Evolutionary conservation across 2,329 filamentous ascomycete species (phyloP), one percentile per base, ranked within the genome.

Genomic region (Penicillium vulpinum): DNA sequence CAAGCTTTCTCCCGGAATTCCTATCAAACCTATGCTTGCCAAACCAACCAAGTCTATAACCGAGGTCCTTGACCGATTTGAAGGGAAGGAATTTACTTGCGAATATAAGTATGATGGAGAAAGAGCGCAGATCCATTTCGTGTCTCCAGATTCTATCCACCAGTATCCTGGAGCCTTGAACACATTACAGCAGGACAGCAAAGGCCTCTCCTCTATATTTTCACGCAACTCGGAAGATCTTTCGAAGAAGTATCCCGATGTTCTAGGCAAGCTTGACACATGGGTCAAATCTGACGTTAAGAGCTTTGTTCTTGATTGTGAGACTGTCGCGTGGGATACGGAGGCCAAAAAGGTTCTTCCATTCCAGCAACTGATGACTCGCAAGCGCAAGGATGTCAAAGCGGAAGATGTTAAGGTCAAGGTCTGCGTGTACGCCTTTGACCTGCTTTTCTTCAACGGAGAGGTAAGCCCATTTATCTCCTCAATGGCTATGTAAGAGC

Each of bases 101-200:
- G 94, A 99, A 73, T 99, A 96, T 82, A 99, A 99, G 75, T 99
- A 99, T 70, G 94, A 99, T 68, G 94, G 94, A 47, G 94, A 99
- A 75, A 84, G 94, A 71, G 94, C 94, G n/a, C 94, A 99, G 72
- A 97, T 99, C 49, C 94, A 99, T 73, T 99, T 96, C 65, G 91
- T 97, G 31, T 88, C 92, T 5, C 90, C 91, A 60, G 89, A 93
- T 60, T 84, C 90, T 10, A 80, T 85, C 2, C 79, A 89, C 57
- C 82, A 91, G 53, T 88, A 91, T 64, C 83, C 84, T 56, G 83
- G 88, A 45, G 81, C 85, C 35, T 78, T 83, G 11, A 77, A 84
- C 6, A 85, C 85, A 8, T 82, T 86, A 39, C 87, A 86, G 61
- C 89, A 91, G 66, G 80, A 83, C 33, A 84, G 62, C 26, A 73